These are phyloP conservation scores for Yamadazyma atlantica DNA, from an alignment of 1,139 yeast genomes.

Conservation along the genomic window DNA sequence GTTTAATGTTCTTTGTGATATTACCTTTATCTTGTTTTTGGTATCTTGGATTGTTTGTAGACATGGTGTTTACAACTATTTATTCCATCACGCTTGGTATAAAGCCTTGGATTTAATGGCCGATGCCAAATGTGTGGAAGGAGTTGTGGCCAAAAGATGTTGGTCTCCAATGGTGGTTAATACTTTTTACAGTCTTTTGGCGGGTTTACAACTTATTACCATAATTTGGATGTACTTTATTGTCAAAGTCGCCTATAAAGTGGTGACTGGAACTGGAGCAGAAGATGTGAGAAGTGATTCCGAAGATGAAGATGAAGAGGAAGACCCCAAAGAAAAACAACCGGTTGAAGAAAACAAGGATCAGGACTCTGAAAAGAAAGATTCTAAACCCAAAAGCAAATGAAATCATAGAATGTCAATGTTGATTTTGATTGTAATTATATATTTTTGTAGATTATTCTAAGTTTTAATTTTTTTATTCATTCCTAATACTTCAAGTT, in stretches of 20 bases:
- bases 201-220: constrained; percentile 65
- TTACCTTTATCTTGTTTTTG: constrained; percentile 66
- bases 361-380: constrained; percentile 2
- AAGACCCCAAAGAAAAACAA: constrained; percentile 4
- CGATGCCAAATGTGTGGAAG: constrained; percentile 36
- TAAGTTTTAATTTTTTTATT: background rate
- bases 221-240: constrained; percentile 77
- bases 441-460: background rate
- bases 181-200: constrained; percentile 55
- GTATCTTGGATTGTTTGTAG: constrained; percentile 69
- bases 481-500: background rate
- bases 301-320: constrained; percentile 28
- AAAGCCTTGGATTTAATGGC: constrained; percentile 37
- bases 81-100: constrained; percentile 53
- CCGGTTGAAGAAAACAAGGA: background rate
- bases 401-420: background rate
- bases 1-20: constrained; percentile 58
- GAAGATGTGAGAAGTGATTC: constrained; percentile 86
- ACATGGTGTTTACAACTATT: constrained; percentile 72
- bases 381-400: background rate
- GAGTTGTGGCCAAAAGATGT: constrained; percentile 43
- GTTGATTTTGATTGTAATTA: background rate
- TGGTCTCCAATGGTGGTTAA: constrained; percentile 55
- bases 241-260: constrained; percentile 64
- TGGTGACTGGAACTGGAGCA: constrained; percentile 69